Evolutionary conservation across 2,329 filamentous ascomycete genomes (phyloP).

Genomic region (Rhexocercosporidium sp.): DNA sequence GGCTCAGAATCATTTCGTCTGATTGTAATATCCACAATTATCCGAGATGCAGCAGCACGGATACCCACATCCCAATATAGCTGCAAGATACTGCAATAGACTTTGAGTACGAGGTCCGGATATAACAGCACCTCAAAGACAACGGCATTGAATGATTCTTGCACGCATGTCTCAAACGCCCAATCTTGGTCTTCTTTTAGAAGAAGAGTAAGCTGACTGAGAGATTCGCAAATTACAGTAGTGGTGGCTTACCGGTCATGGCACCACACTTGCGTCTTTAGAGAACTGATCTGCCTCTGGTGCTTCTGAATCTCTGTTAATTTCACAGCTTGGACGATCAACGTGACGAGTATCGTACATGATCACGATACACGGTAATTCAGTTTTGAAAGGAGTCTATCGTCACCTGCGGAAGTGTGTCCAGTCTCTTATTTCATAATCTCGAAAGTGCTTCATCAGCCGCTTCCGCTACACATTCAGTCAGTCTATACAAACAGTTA

Average conservation of each 20-base stretch:
- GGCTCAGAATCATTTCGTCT: not conserved
- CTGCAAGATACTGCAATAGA: slow-evolving; percentile 9
- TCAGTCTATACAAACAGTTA: not conserved
- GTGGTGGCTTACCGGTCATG: not conserved
- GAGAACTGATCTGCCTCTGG: not conserved
- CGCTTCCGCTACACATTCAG: not conserved
- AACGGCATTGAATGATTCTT: slow-evolving; percentile 3
- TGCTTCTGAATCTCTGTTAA: not conserved
- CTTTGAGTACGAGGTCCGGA: not conserved
- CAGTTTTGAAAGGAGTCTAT: not conserved
- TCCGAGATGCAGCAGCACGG: not conserved
- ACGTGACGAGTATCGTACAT: not conserved
- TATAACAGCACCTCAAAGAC: not conserved
- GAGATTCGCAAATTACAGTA: not conserved
- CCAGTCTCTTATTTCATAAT: not conserved
- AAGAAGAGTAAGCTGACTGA: not conserved
- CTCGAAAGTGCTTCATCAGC: not conserved
- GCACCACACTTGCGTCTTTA: slow-evolving; percentile 1
- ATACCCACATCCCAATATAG: not conserved
- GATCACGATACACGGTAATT: not conserved
- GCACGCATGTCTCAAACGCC: slow-evolving; percentile 8
- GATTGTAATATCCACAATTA: slow-evolving; percentile 5
- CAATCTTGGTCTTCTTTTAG: not conserved
- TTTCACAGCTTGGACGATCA: not conserved
- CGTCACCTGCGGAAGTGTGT: not conserved